Base-by-base conservation (phyloP, 208 protist species). In the Wallacemonas collosoma region DNA sequence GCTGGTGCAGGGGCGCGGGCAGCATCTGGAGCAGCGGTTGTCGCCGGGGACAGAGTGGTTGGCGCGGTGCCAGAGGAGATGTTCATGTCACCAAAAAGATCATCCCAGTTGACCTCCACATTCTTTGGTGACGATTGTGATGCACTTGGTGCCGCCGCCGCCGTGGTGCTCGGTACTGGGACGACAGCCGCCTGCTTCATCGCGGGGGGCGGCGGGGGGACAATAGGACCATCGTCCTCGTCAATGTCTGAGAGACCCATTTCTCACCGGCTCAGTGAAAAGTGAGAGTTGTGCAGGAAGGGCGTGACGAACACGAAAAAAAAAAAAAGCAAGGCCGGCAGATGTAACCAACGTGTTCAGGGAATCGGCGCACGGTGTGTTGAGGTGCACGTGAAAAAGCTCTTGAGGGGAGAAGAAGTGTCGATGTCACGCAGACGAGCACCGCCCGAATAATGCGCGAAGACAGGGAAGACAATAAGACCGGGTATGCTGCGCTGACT, bases 181-280 rank as follows among this genome's bases (percentile, higher is more conserved):
- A 57, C 41, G 11, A 36, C 36, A 45, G 40, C 45, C 45, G 40
- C 39, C 55, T 17, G 39, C 62, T 60, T 57, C 72, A 53, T 40
- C 50, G 43, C 60, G 63, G 45, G 63, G 66, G 58, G 35, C 7
- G 36, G 56, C 69, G 54, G 36, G 45, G 60, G 65, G 17, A 55
- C 57, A 43, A 66, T 54, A 11, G 64, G 43, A 39, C 47, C 53
- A 43, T 91, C 87, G 57, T 85, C 87, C 69, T 93, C 87, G 54
- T 93, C 88, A 67, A 95, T 91, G 68, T 96, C 90, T 5, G 85
- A 89, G 41, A 96, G 80, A 26, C 89, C 83, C 87, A 96, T 93
- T 51, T 51, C 47, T 41, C 8, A 36, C 45, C 68, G 12, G 26
- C 26, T 26, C 26, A 26, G 26, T 26, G 26, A 26, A 26, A 26